Evolutionary conservation across 495 filamentous ascomycete species (phyloP), one percentile per base, ranked within the genome.

Genomic region (Patellaria atrata): DNA sequence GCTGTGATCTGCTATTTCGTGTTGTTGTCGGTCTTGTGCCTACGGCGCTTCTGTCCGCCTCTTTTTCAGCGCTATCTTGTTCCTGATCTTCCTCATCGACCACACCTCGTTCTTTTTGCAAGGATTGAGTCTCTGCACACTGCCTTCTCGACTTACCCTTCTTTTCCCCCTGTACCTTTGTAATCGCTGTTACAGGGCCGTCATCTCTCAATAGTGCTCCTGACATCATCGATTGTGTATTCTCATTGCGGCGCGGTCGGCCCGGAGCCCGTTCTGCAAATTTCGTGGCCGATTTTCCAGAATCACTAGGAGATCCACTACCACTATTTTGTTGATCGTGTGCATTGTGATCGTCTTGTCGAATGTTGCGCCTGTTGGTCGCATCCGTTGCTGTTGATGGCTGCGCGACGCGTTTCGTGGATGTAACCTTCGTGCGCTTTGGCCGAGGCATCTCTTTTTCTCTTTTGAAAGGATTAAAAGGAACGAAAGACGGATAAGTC

Each of bases 361-460:
- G 41, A 31, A 11, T 30, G n/a, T n/a, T 38, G 26, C 9, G 35
- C 12, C 27, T 41, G 27, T 22, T 41, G 14, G 19, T 21, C 27
- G 33, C 34, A 19, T 38, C 35, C 26, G 35, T 33, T 27, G 27
- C 21, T 25, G 22, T 36, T 19, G 5, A 16, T 17, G 44, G 11
- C 24, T 49, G 38, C 17, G 37, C 39, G 23, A 44, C 35, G 37
- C 52, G 45, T 39, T n/a, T n/a, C n/a, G 48, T 54, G 4, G 56
- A 50, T 35, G 55, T 45, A 41, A 62, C 43, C 40, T 62, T 62
- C 27, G 50, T 51, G 28, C 59, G 56, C 42, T 60, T 62, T 23
- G 59, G 59, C 30, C 59, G 55, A 37, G 59, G 59, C 59, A 62
- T 62, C 10, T 16, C 10, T 31, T 31, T 31, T 10, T 31, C n/a